A percentile compares a stretch with the other conserved stretches of the same genome.
Conservation (phyloP, 2,329 filamentous ascomycete species). For the Aspergillus tanneri region DNA sequence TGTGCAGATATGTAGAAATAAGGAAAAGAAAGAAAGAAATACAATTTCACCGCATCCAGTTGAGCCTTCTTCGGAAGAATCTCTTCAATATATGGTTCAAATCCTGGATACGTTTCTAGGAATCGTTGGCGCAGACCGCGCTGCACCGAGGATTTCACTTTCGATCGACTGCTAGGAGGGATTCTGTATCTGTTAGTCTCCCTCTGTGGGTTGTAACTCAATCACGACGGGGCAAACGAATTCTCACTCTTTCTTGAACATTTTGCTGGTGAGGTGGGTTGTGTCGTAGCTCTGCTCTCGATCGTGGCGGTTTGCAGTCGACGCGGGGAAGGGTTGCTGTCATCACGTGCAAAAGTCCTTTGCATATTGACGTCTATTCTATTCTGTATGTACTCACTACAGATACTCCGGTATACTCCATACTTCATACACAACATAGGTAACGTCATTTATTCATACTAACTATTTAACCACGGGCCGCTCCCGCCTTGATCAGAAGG, state of each 20-base stretch:
- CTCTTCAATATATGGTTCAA: conserved; percentile 86
- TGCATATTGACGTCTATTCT: not conserved
- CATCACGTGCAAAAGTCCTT: not conserved
- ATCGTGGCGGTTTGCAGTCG: not conserved
- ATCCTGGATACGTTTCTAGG: conserved; percentile 78
- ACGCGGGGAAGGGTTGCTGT: conserved; percentile 15
- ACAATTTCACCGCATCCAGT: conserved; percentile 85
- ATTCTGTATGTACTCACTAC: not conserved
- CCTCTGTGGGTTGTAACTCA: too few species aligned
- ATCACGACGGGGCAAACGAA: too few species aligned
- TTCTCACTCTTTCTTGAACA: conserved; percentile 92
- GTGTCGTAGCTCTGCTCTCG: too few species aligned
- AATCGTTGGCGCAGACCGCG: conserved; percentile 80
- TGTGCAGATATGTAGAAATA: not conserved
- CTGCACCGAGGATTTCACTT: conserved; percentile 96
- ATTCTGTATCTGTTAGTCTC: conserved; percentile 41
- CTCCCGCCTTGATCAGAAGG: conserved; percentile 75
- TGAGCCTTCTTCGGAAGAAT: conserved; percentile 93
- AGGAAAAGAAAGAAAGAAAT: conserved; percentile 20
- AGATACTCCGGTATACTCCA: too few species aligned
- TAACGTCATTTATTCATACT: too few species aligned
- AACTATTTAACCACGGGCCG: conserved; percentile 46
- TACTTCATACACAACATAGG: too few species aligned
- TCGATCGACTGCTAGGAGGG: conserved; percentile 76
- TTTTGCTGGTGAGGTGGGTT: conserved; percentile 40